Evolutionary conservation across 495 filamentous ascomycete species (phyloP), one percentile per base, ranked within the genome.

Genomic region (Articulospora tetracladia): DNA sequence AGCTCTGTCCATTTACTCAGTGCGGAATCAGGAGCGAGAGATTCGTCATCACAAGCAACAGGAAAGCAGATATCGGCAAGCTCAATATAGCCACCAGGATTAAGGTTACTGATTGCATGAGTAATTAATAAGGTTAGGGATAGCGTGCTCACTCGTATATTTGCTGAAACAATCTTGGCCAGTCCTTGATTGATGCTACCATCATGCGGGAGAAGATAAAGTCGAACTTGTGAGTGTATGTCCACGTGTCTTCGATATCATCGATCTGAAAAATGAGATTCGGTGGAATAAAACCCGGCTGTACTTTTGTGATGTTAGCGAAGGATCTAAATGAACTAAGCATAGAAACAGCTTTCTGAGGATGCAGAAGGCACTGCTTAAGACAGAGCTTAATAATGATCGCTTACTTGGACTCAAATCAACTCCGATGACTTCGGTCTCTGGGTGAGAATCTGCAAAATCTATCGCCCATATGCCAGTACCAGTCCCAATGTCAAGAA

Each of bases 221-320:
- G 67, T 83, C 74, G 64, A 79, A 84, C 24, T 70, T 65, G 13
- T 72, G 61, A 32, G 59, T 60, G 58, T 76, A 82, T 0, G 73
- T 60, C 83, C 82, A 86, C 1, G 76, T 70, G 32, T 80, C 76
- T 66, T 83, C 81, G 1, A 75, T 76, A 59, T 84, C 78, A 60
- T 79, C 77, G 49, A 84, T 74, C 22, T 78, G 61, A 65, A 84
- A 84, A n/a, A 57, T 64, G 28, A 76, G 71, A 55, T 85, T 84
- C 7, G 77, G 75, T 4, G 83, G 81, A 1, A 79, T 56, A 53
- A 74, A 86, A 74, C 50, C 77, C 76, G 69, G 68, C 66, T 84
- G 82, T 52, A 78, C 41, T 47, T 19, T 39, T n/a, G 10, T n/a
- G 34, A 39, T n/a, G n/a, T n/a, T n/a, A n/a, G n/a, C n/a, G n/a